Percentiles rank a stretch among this genome's conserved stretches.
Conservation (phyloP, 1,284 basidiomycete genomes). For the Moniliophthora roreri region DNA sequence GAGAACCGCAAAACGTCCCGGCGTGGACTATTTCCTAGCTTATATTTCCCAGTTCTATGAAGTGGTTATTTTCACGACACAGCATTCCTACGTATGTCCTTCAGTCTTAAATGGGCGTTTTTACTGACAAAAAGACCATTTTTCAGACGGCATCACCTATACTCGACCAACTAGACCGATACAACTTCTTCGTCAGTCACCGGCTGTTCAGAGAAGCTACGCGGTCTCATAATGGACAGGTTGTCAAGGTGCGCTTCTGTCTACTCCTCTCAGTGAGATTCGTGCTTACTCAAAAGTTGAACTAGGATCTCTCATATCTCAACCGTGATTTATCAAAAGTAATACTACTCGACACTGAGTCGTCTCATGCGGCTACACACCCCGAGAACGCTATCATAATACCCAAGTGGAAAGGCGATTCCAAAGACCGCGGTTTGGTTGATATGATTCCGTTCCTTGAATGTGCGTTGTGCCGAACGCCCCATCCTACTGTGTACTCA, state of each 20-base stretch:
- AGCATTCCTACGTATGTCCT: constrained; percentile 81
- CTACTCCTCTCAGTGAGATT: background rate
- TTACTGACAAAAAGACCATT: constrained; percentile 6
- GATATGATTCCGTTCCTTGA: constrained; percentile 97
- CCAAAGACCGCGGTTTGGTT: constrained; percentile 78
- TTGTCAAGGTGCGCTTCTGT: constrained; percentile 83
- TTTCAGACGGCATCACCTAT: constrained; percentile 84
- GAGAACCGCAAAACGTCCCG: constrained; percentile 92
- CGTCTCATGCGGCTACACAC: constrained; percentile 77
- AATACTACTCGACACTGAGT: constrained; percentile 83
- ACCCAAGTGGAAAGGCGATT: constrained; percentile 86
- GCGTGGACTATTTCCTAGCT: constrained; percentile 96
- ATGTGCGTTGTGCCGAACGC: constrained; percentile 53
- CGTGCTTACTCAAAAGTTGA: background rate
- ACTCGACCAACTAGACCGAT: constrained; percentile 93
- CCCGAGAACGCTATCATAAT: constrained; percentile 90
- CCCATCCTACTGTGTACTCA: background rate
- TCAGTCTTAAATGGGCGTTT: background rate
- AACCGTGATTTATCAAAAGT: constrained; percentile 95
- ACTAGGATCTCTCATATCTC: constrained; percentile 84
- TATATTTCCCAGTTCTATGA: constrained; percentile 98
- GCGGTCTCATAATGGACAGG: constrained; percentile 73
- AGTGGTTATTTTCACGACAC: constrained; percentile 93
- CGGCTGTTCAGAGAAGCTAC: constrained; percentile 91
- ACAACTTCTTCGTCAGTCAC: constrained; percentile 87